Evolutionary conservation across 2,329 filamentous ascomycete species (phyloP).

Genomic region (Penicillium sp.): DNA sequence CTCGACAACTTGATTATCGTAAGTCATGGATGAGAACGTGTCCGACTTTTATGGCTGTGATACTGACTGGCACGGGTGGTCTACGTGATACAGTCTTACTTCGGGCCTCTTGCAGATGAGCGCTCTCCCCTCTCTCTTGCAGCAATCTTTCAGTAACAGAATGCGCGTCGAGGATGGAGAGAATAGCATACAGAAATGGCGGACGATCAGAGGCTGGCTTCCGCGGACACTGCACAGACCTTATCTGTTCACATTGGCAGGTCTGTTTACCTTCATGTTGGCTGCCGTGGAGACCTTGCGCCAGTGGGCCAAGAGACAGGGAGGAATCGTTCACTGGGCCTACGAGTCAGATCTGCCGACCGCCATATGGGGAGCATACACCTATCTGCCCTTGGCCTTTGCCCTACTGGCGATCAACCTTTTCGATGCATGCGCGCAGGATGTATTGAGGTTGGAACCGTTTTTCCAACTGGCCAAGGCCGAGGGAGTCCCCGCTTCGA

Average conservation of each 20-base stretch:
- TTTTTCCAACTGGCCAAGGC: constrained; percentile 17
- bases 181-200: neutral
- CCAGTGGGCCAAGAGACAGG: constrained; percentile 8
- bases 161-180: neutral
- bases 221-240: constrained; percentile 9
- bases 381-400: constrained; percentile 11
- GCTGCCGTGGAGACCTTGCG: constrained; percentile 9
- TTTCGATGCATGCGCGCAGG: constrained; percentile 14
- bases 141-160: neutral
- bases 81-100: neutral
- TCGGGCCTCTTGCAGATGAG: neutral
- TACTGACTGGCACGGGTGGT: too few relatives aligned
- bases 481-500: constrained; percentile 5
- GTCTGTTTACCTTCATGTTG: constrained; percentile 9
- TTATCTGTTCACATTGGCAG: constrained; percentile 10
- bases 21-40: too few relatives aligned
- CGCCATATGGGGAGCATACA: constrained; percentile 7
- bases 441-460: constrained; percentile 18
- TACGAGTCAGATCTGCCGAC: constrained; percentile 4
- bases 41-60: too few relatives aligned
- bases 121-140: neutral
- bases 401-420: constrained; percentile 13
- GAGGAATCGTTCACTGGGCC: constrained; percentile 10
- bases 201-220: constrained; percentile 4
- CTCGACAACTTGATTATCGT: too few relatives aligned